Evolutionary conservation across 208 protist genomes (phyloP).

Genomic region (Histomonas meleagridis): DNA sequence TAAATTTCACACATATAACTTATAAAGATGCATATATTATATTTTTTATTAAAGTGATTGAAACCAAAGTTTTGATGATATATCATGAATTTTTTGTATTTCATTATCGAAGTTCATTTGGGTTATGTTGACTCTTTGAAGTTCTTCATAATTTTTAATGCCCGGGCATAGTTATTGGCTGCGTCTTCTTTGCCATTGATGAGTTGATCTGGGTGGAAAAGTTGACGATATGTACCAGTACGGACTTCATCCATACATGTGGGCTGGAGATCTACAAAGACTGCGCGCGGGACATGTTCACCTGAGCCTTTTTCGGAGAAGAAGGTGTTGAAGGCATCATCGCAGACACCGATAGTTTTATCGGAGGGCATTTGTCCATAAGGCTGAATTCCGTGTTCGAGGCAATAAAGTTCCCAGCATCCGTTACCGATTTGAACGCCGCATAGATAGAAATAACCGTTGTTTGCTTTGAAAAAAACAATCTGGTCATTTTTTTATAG

Average conservation of each 20-base stretch:
- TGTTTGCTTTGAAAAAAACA: too few species aligned
- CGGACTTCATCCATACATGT: constrained; percentile 85
- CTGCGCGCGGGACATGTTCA: constrained; percentile 66
- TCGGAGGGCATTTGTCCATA: constrained; percentile 58
- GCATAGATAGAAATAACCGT: too few species aligned
- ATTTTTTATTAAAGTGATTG: too few species aligned
- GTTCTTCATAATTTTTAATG: too few species aligned
- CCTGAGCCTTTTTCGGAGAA: constrained; percentile 59
- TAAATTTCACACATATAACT: too few species aligned
- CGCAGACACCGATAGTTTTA: constrained; percentile 54
- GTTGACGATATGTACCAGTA: constrained; percentile 70
- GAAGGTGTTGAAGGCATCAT: constrained; percentile 62
- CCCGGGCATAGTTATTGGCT: constrained; percentile 91
- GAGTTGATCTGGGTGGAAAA: constrained; percentile 79
- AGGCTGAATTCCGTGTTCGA: constrained; percentile 61
- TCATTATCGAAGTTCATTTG: too few species aligned
- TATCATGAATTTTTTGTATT: too few species aligned
- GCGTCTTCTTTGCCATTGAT: constrained; percentile 88
- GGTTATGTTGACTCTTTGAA: too few species aligned
- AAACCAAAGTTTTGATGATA: too few species aligned
- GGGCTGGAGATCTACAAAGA: constrained; percentile 89
- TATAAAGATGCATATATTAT: too few species aligned
- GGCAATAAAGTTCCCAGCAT: constrained; percentile 63
- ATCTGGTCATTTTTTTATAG: too few species aligned
- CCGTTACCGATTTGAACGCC: constrained; percentile 59